Base-by-base conservation (phyloP, 2,329 filamentous ascomycete species). In the Dothideomycetes sp. region DNA sequence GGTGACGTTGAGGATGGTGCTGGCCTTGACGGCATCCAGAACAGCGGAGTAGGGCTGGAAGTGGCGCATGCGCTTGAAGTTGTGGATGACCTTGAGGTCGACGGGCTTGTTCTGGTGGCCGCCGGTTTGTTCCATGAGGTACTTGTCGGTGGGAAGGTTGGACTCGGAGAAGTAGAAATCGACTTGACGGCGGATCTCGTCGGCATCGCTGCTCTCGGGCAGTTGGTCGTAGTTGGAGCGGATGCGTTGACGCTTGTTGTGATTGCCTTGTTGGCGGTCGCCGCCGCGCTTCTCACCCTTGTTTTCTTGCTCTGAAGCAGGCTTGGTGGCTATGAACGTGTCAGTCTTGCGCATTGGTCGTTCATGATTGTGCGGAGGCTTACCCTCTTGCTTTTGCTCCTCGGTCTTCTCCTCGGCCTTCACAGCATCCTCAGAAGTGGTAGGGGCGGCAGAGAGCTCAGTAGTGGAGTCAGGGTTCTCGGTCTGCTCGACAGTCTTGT, bases 141-240 rank as follows among this genome's bases (percentile, higher is more conserved):
- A 94, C 61, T 86, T 83, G 65, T 98, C 93, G 55, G 78, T 79
- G 37, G 82, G 81, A 25, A 98, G 76, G 65, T 95, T 95, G 55
- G 81, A 84, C 62, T 93, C 84, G 55, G 84, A 84, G 65, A 95
- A 94, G 73, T 95, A 95, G 64, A 94, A 95, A 60, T 95, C 87
- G 53, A 94, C 84, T 82, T 93, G 88, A 57, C 81, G 81, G 60
- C 85, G 82, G 55, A 95, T 94, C 63, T 82, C 76, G 17, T 70
- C 71, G 1, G 83, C 83, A 61, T 95, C 84, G 53, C 82, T 78
- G 17, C 80, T 82, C 57, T 85, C 80, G 34, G 77, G 78, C 35
- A 84, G 73, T 46, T 56, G 50, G 29, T 56, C 53, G 46, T 55
- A 58, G 46, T 54, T 48, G 33, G 55, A 39, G 38, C 46, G 48